Evolutionary conservation across 805 yeast genomes (phyloP).

Genomic region (Maudiozyma serrabonitensis): DNA sequence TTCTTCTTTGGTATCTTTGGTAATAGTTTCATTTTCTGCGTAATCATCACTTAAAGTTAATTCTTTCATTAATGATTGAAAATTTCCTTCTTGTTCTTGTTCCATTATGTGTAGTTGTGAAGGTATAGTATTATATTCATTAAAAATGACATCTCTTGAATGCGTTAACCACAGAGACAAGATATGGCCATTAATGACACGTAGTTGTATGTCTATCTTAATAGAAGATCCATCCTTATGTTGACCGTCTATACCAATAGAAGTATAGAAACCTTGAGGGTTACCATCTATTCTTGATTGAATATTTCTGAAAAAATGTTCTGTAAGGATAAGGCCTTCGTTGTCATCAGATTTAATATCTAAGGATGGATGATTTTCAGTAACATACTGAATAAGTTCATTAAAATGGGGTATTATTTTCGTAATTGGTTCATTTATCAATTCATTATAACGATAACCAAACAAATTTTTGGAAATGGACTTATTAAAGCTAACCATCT

Average conservation of each 20-base stretch:
- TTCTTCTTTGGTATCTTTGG: not conserved
- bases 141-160: slow-evolving; percentile 39
- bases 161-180: slow-evolving; percentile 80
- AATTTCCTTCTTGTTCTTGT: slow-evolving; percentile 3
- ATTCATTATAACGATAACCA: slow-evolving; percentile 44
- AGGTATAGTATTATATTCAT: slow-evolving; percentile 28
- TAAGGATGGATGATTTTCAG: slow-evolving; percentile 29
- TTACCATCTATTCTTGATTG: slow-evolving; percentile 34
- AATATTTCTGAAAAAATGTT: slow-evolving; percentile 72
- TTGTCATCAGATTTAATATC: slow-evolving; percentile 31
- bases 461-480: slow-evolving; percentile 70
- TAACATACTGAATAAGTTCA: slow-evolving; percentile 24
- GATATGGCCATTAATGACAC: slow-evolving; percentile 51
- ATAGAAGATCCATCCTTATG: slow-evolving; percentile 60
- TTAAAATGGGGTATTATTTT: slow-evolving; percentile 55
- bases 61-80: not conserved
- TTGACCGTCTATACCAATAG: slow-evolving; percentile 54
- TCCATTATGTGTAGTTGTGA: slow-evolving; percentile 28
- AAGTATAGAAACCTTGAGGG: slow-evolving; percentile 45
- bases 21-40: not conserved
- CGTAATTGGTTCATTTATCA: slow-evolving; percentile 41
- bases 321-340: slow-evolving; percentile 72
- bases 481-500: slow-evolving; percentile 62
- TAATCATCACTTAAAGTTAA: not conserved
- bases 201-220: slow-evolving; percentile 69